Conservation (phyloP, 768 basidiomycete species). For the Amanita pallidorosea region DNA sequence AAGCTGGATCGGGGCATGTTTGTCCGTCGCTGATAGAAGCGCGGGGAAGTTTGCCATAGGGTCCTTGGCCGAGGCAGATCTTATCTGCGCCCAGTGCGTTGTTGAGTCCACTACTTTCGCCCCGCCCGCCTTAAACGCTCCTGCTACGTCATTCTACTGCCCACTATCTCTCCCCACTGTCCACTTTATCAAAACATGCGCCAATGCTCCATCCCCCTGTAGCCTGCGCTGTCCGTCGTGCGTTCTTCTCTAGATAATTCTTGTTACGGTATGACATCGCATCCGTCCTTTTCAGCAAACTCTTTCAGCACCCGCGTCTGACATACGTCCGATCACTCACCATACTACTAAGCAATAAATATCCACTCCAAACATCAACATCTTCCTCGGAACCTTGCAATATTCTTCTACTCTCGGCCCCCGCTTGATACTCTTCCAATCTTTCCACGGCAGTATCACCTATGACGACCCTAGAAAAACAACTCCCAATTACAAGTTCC, state of each 20-base stretch:
- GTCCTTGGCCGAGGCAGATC: slow-evolving; percentile 35
- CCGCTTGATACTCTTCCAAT: slow-evolving; percentile 58
- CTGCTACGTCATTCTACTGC: background rate
- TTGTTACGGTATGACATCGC: slow-evolving; percentile 14
- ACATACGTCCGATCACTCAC: background rate
- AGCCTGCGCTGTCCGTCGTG: slow-evolving; percentile 13
- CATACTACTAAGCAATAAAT: background rate
- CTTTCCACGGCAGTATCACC: slow-evolving; percentile 47
- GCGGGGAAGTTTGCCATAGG: slow-evolving; percentile 81
- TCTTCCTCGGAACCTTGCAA: slow-evolving; percentile 40
- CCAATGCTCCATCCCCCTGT: slow-evolving; percentile 47
- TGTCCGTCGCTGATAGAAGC: slow-evolving; percentile 41
- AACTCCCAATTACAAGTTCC: slow-evolving; percentile 59
- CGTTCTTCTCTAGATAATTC: slow-evolving; percentile 7
- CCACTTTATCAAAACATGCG: slow-evolving; percentile 44
- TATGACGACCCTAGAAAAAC: slow-evolving; percentile 51
- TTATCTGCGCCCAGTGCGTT: slow-evolving; percentile 28
- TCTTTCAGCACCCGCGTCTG: slow-evolving; percentile 49
- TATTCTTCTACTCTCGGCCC: slow-evolving; percentile 42
- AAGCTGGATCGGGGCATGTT: slow-evolving; percentile 21
- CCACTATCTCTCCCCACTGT: slow-evolving; percentile 57
- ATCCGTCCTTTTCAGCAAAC: slow-evolving; percentile 40
- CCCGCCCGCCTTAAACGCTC: slow-evolving; percentile 8
- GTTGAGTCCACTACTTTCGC: slow-evolving; percentile 31
- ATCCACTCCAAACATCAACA: slow-evolving; percentile 39